Conservation (phyloP, 1,284 basidiomycete species). For the Coniophora puteana region DNA sequence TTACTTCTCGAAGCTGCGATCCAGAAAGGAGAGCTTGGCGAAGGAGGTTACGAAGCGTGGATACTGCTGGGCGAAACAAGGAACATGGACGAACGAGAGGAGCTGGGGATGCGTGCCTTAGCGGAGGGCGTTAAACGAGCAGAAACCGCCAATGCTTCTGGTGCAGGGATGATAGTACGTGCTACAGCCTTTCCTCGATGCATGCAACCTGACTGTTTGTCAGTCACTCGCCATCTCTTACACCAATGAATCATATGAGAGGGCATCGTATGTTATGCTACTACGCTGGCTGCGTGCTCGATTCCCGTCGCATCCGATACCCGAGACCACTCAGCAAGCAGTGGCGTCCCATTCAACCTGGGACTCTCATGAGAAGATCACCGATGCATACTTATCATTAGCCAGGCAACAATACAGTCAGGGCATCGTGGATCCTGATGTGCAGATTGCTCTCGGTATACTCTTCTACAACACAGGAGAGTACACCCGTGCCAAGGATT, state of each 20-base stretch:
- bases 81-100: constrained; percentile 94
- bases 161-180: constrained; percentile 80
- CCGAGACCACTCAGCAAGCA: constrained; percentile 55
- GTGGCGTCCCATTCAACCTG: constrained; percentile 68
- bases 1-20: constrained; percentile 87
- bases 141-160: constrained; percentile 59
- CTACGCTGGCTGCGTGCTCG: constrained; percentile 82
- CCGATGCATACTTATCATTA: constrained; percentile 81
- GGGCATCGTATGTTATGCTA: constrained; percentile 85
- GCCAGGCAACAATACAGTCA: constrained; percentile 76
- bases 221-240: constrained; percentile 95
- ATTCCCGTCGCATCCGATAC: constrained; percentile 65
- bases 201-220: constrained; percentile 5
- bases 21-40: constrained; percentile 71
- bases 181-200: constrained; percentile 4
- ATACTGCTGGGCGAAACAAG: constrained; percentile 89
- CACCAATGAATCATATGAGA: constrained; percentile 94
- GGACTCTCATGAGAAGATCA: constrained; percentile 82
- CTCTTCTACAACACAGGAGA: constrained; percentile 86
- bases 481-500: constrained; percentile 84
- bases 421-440: constrained; percentile 83
- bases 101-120: constrained; percentile 74
- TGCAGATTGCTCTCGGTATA: constrained; percentile 92
- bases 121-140: constrained; percentile 63
- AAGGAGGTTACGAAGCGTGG: constrained; percentile 90